phyloP scores from a whole-genome alignment of 257 asterid genomes.

The Leonotis leonurus region DNA sequence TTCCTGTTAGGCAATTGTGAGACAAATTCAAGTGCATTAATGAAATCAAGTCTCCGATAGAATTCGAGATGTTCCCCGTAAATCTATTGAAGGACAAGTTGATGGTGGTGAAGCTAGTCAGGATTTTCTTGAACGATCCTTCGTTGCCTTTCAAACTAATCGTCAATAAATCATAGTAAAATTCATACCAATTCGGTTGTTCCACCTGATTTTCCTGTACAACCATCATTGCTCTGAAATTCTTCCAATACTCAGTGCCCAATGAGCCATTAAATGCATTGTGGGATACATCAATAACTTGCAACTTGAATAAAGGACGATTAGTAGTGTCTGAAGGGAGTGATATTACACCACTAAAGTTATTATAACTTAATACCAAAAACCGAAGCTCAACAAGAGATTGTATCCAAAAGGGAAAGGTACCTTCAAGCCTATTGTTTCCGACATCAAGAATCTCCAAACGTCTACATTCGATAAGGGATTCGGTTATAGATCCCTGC shows the following conservation, averaged over 20 bases:
- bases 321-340: background rate
- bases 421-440: slow-evolving; percentile 18
- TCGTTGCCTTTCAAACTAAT: background rate
- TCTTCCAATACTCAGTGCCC: background rate
- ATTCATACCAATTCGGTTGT: background rate
- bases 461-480: slow-evolving; percentile 13
- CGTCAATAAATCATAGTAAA: background rate
- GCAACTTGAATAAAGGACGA: slow-evolving; percentile 10
- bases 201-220: background rate
- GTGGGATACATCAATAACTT: slow-evolving; percentile 16
- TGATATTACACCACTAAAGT: slow-evolving; percentile 16
- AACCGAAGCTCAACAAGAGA: slow-evolving; percentile 22
- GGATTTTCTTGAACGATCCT: background rate
- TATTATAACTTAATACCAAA: slow-evolving; percentile 18
- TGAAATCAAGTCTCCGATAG: too few relatives aligned
- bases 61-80: background rate
- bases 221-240: slow-evolving; percentile 16
- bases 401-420: slow-evolving; percentile 27
- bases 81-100: background rate
- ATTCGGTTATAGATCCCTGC: slow-evolving; percentile 3
- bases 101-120: background rate
- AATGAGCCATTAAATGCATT: slow-evolving; percentile 22
- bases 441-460: too few relatives aligned
- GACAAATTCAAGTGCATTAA: too few relatives aligned
- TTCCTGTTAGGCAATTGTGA: too few relatives aligned